These are phyloP conservation scores for Sclerotiophoma versabilis DNA, from an alignment of 2,329 filamentous ascomycete species.

Conservation along the genomic window DNA sequence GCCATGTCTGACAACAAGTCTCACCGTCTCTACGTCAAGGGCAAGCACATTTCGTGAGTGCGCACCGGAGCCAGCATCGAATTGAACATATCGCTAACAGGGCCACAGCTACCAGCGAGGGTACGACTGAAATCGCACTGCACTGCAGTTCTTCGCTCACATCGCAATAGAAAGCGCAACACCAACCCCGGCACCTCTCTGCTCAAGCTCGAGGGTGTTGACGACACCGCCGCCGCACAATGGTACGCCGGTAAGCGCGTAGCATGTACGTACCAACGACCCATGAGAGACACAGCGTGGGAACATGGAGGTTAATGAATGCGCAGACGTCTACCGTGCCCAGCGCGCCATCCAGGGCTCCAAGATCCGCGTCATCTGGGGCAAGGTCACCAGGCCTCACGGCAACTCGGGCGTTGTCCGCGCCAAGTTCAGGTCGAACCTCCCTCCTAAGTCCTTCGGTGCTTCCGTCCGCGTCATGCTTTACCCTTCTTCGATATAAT, in stretches of 20 bases:
- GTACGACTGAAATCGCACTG: slow-evolving; percentile 26
- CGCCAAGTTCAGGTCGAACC: slow-evolving; percentile 95
- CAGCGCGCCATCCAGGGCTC: slow-evolving; percentile 94
- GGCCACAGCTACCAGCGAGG: slow-evolving; percentile 76
- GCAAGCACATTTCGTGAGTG: slow-evolving; percentile 94
- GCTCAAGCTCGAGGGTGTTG: slow-evolving; percentile 99
- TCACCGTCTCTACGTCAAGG: slow-evolving; percentile 61
- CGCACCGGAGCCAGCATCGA: slow-evolving; percentile 52
- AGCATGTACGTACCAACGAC: slow-evolving; percentile 64
- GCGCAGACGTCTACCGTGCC: slow-evolving; percentile 83
- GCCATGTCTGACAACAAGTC: slow-evolving; percentile 49
- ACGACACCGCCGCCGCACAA: slow-evolving; percentile 84
- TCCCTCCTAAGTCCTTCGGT: slow-evolving; percentile 90
- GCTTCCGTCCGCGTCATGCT: slow-evolving; percentile 94
- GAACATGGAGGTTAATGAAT: slow-evolving; percentile 19
- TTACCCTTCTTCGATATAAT: slow-evolving; percentile 97
- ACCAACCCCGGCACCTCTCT: slow-evolving; percentile 88
- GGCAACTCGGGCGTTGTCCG: slow-evolving; percentile 98
- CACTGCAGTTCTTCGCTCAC: slow-evolving; percentile 24
- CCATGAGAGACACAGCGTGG: not conserved
- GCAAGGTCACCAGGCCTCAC: slow-evolving; percentile 95
- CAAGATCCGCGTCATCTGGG: slow-evolving; percentile 96
- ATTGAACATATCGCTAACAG: slow-evolving; percentile 54
- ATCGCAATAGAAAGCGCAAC: slow-evolving; percentile 72
- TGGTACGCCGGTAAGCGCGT: slow-evolving; percentile 99